Evolutionary conservation across 139 green algal species (phyloP), one percentile per base, ranked within the genome.

Genomic region (Monoraphidium neglectum): DNA sequence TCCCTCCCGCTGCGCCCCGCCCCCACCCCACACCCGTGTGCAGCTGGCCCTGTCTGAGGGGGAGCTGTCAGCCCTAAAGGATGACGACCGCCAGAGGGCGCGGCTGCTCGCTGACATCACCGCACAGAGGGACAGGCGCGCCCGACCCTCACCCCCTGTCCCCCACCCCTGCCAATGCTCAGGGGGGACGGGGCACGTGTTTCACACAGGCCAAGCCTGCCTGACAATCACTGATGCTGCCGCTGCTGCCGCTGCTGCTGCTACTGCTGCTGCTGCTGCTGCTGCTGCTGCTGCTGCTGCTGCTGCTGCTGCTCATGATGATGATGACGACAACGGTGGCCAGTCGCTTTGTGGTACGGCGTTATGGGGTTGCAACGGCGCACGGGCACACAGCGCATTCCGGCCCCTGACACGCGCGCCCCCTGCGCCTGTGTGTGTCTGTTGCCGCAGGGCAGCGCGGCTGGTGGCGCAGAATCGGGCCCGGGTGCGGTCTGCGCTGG

Each of bases 1-100:
- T n/a, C 21, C n/a, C 61, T 23, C 15, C 18, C 61, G 30, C 61
- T 38, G 68, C 28, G 5, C n/a, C n/a, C n/a, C n/a, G n/a, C n/a
- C n/a, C n/a, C n/a, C n/a, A n/a, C n/a, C n/a, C n/a, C n/a, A n/a
- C n/a, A 53, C 37, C 36, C 10, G 46, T 3, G 49, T 80, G 47
- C 82, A 92, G 77, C 82, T 91, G 2, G 77, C 53, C 0, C 32
- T 75, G 1, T 76, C 92, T 61, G 87, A 89, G 73, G 36, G 78
- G 5, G 89, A 93, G 76, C 76, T 91, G 54, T 54, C 63, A 4
- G 79, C 71, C 0, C 38, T 90, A 46, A 80, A 74, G 47, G 71
- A 86, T 4, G 83, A 92, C 72, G 90, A 93, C 67, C 64, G 53
- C 0, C 82, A 87, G 66, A 67, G 79, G 15, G 56, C 57, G 40